phyloP scores from a whole-genome alignment of 495 filamentous ascomycete genomes.

The Pyronema domesticum region DNA sequence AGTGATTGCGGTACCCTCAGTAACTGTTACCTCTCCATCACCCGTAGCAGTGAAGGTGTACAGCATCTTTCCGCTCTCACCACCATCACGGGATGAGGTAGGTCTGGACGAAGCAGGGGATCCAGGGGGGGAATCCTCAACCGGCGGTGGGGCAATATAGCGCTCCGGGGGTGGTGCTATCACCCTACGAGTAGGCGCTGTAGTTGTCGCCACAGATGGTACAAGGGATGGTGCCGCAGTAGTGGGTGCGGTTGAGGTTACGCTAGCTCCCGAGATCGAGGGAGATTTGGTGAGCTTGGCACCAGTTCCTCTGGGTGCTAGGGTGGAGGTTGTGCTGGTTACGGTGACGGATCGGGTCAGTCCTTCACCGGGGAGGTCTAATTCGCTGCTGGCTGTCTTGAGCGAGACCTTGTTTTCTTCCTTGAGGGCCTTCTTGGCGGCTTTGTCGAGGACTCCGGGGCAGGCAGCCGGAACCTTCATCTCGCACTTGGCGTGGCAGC shows the following conservation, averaged over 20 bases:
- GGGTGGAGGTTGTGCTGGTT: conserved; percentile 81
- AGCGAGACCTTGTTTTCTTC: conserved; percentile 34
- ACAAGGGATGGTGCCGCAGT: conserved; percentile 8
- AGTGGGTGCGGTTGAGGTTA: background rate
- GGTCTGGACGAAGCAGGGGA: background rate
- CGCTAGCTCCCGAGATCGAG: conserved; percentile 4
- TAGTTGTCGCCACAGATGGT: conserved; percentile 16
- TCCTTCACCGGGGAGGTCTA: background rate
- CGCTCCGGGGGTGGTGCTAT: conserved; percentile 73
- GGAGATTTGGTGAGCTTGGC: conserved; percentile 9
- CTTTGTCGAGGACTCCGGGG: conserved; percentile 61
- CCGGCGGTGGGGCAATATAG: conserved; percentile 50
- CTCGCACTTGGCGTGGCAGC: conserved; percentile 95
- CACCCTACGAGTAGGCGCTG: conserved; percentile 38
- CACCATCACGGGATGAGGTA: background rate
- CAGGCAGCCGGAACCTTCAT: conserved; percentile 96
- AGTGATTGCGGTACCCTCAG: conserved; percentile 29
- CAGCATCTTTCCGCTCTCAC: conserved; percentile 59
- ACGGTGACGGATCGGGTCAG: conserved; percentile 74
- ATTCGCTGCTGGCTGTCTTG: conserved; percentile 19
- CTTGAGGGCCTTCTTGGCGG: conserved; percentile 86
- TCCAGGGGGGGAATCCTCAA: conserved; percentile 16
- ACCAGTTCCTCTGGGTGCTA: conserved; percentile 37
- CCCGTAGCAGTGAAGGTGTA: conserved; percentile 62
- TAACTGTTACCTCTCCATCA: conserved; percentile 57